phyloP scores from a whole-genome alignment of 169 alveolate genomes.

The Babesia ovis region DNA sequence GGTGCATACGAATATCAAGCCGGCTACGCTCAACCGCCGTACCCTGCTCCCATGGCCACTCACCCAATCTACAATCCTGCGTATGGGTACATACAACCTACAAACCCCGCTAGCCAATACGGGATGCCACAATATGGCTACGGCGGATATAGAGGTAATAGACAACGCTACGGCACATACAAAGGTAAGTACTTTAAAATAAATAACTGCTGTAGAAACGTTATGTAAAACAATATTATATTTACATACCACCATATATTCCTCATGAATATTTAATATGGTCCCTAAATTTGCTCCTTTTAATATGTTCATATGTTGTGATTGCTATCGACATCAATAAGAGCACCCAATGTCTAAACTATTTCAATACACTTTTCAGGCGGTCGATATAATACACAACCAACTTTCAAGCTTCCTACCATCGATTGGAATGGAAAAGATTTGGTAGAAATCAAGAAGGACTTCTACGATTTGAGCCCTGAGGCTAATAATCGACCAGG shows the following conservation, averaged over 20 bases:
- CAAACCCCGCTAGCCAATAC: background rate
- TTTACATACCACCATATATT: background rate
- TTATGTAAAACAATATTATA: background rate
- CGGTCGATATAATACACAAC: constrained; percentile 8
- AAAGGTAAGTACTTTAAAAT: constrained; percentile 12
- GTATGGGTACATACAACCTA: constrained; percentile 17
- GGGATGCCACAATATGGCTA: constrained; percentile 25
- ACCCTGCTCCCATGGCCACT: constrained; percentile 1
- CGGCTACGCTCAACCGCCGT: constrained; percentile 25
- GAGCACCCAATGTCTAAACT: too few relatives aligned
- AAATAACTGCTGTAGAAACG: background rate
- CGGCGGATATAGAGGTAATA: constrained; percentile 11
- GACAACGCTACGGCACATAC: constrained; percentile 21
- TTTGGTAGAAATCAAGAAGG: constrained; percentile 72
- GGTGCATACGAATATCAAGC: constrained; percentile 26
- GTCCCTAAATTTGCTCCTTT: background rate
- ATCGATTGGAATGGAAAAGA: constrained; percentile 71
- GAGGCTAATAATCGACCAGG: constrained; percentile 67
- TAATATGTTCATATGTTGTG: too few relatives aligned
- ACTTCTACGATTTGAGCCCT: constrained; percentile 61
- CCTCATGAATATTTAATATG: background rate
- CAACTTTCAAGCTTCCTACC: constrained; percentile 37
- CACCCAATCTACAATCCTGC: background rate
- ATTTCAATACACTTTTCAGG: background rate
- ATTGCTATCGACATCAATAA: too few relatives aligned